Evolutionary conservation across 768 basidiomycete genomes (phyloP).

Genomic region (Mycena maculata): DNA sequence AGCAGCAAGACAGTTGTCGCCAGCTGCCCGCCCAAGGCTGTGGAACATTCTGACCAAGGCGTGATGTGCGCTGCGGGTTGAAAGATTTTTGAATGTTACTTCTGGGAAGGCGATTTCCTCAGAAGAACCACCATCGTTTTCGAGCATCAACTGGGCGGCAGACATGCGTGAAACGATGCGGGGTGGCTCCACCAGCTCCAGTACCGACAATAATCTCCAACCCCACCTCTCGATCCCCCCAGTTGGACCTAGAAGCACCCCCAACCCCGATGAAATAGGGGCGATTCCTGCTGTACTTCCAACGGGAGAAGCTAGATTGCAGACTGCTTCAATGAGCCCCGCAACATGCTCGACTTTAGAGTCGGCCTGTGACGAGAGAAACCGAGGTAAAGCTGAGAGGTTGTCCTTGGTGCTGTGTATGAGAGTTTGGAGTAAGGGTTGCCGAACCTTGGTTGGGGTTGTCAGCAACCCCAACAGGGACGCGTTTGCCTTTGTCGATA

Average conservation of each 20-base stretch:
- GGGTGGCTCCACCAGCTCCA: conserved; percentile 75
- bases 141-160: conserved; percentile 67
- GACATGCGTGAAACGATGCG: conserved; percentile 60
- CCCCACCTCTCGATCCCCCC: conserved; percentile 95
- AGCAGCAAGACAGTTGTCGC: conserved; percentile 76
- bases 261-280: conserved; percentile 64
- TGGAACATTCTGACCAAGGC: conserved; percentile 79
- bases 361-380: conserved; percentile 78
- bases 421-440: conserved; percentile 65
- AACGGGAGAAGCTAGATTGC: conserved; percentile 55
- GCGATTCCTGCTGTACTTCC: conserved; percentile 44
- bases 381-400: conserved; percentile 76
- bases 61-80: conserved; percentile 61
- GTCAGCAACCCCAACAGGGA: conserved; percentile 61
- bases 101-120: conserved; percentile 66
- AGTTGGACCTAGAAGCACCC: conserved; percentile 78
- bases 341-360: conserved; percentile 78
- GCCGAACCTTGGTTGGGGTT: conserved; percentile 53
- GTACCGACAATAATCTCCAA: conserved; percentile 83
- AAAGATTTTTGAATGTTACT: conserved; percentile 65
- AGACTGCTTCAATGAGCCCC: conserved; percentile 76
- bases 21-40: conserved; percentile 74
- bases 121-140: conserved; percentile 55
- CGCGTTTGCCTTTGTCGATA: conserved; percentile 61
- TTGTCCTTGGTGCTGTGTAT: conserved; percentile 72